Conservation (phyloP, 2,329 filamentous ascomycete species). For the Fusarium proliferatum region DNA sequence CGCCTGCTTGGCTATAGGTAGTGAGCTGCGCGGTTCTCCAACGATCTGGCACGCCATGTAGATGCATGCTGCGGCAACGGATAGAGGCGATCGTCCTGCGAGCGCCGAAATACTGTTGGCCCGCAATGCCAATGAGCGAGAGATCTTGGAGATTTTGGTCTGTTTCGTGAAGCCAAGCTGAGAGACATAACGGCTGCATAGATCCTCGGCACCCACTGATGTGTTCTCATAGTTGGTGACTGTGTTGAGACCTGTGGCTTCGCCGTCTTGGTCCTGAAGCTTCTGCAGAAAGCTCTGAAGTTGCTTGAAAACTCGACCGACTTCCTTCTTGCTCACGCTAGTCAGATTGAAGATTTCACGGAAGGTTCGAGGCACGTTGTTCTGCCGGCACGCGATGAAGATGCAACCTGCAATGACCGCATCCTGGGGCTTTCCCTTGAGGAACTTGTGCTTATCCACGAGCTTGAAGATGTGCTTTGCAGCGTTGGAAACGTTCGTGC, state of each 20-base stretch:
- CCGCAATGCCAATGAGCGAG: conserved; percentile 80
- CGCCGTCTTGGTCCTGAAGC: conserved; percentile 69
- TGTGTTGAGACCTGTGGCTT: conserved; percentile 61
- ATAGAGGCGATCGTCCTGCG: conserved; percentile 92
- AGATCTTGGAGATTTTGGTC: conserved; percentile 81
- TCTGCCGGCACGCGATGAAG: conserved; percentile 96
- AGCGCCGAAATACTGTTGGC: conserved; percentile 83
- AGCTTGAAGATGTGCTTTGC: conserved; percentile 97
- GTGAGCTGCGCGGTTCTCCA: conserved; percentile 79
- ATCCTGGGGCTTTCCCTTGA: conserved; percentile 96
- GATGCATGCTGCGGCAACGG: conserved; percentile 93
- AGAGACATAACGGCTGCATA: conserved; percentile 91
- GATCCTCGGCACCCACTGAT: conserved; percentile 82
- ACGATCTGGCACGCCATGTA: conserved; percentile 94
- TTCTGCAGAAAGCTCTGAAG: conserved; percentile 89
- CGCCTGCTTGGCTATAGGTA: conserved; percentile 85
- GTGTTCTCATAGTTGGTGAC: conserved; percentile 79
- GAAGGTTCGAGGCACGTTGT: conserved; percentile 88
- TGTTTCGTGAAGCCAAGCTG: conserved; percentile 78
- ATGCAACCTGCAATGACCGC: conserved; percentile 96
- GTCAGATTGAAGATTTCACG: conserved; percentile 94
- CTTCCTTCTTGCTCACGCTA: conserved; percentile 96
- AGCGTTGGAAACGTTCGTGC: conserved; percentile 83
- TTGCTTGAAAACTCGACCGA: conserved; percentile 93
- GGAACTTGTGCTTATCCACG: conserved; percentile 89